phyloP scores from a whole-genome alignment of 306 rosid species.

The Prunus mongolica region DNA sequence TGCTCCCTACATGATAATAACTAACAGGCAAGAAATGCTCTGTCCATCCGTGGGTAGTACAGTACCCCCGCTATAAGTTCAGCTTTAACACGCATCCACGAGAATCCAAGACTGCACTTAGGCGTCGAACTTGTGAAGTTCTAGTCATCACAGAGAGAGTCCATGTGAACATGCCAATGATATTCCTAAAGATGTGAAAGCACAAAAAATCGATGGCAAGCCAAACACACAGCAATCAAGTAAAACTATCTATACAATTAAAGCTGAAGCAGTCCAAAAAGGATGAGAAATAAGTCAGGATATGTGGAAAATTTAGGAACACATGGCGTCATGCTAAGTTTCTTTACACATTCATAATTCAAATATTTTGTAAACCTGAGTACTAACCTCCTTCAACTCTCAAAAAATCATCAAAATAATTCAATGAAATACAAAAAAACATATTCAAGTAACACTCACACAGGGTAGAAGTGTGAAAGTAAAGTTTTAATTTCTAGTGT shows the following conservation, averaged over 20 bases:
- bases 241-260: not conserved
- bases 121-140: not conserved
- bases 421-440: not conserved
- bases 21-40: not conserved
- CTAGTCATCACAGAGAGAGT: not conserved
- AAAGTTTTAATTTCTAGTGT: not conserved
- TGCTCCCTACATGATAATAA: not conserved
- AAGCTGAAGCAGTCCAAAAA: not conserved
- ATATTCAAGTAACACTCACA: not conserved
- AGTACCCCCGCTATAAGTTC: not conserved
- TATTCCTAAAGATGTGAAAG: not conserved
- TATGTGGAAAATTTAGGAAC: not conserved
- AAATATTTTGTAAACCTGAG: not conserved
- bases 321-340: not conserved
- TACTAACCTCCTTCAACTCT: not conserved
- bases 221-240: not conserved
- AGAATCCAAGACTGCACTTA: not conserved
- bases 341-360: not conserved
- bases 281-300: not conserved
- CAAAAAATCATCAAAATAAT: not conserved
- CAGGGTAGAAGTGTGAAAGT: not conserved
- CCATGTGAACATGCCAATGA: not conserved
- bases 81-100: not conserved
- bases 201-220: not conserved
- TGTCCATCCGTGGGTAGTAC: not conserved